phyloP scores from a whole-genome alignment of 2,329 filamentous ascomycete species.

The Penicillium decumbens region DNA sequence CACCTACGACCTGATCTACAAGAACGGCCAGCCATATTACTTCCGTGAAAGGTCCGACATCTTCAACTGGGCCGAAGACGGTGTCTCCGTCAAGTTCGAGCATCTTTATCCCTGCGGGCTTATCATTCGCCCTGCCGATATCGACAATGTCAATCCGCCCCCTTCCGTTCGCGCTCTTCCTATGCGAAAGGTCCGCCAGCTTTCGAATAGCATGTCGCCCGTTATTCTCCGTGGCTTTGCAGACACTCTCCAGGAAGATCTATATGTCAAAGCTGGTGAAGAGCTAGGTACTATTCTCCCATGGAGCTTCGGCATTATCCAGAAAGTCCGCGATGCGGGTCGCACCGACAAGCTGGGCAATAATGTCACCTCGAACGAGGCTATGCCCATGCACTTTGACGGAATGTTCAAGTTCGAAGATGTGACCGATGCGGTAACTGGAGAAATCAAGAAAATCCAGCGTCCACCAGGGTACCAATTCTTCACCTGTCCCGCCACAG shows the following conservation, averaged over 20 bases:
- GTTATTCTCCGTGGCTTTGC: constrained; percentile 52
- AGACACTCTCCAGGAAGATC: constrained; percentile 44
- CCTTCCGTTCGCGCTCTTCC: constrained; percentile 23
- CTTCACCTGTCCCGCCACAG: constrained; percentile 43
- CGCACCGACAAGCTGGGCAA: constrained; percentile 45
- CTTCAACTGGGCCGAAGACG: constrained; percentile 41
- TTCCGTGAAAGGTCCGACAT: constrained; percentile 50
- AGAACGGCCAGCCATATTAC: constrained; percentile 46
- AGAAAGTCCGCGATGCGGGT: constrained; percentile 51
- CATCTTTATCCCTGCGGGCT: constrained; percentile 45
- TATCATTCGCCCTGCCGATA: constrained; percentile 21
- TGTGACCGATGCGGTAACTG: constrained; percentile 33
- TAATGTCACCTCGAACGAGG: constrained; percentile 52
- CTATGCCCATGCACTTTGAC: constrained; percentile 57
- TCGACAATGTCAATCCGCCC: constrained; percentile 19
- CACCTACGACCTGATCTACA: constrained; percentile 46
- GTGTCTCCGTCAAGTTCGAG: constrained; percentile 35
- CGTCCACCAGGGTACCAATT: constrained; percentile 51
- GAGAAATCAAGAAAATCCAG: constrained; percentile 41
- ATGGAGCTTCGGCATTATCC: constrained; percentile 53
- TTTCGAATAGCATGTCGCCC: constrained; percentile 52
- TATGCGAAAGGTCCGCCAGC: constrained; percentile 29
- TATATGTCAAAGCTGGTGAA: constrained; percentile 46
- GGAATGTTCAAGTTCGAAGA: constrained; percentile 54
- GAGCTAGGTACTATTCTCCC: constrained; percentile 48